phyloP scores from a whole-genome alignment of 306 rosid species.

The Vachellia pachyceras region DNA sequence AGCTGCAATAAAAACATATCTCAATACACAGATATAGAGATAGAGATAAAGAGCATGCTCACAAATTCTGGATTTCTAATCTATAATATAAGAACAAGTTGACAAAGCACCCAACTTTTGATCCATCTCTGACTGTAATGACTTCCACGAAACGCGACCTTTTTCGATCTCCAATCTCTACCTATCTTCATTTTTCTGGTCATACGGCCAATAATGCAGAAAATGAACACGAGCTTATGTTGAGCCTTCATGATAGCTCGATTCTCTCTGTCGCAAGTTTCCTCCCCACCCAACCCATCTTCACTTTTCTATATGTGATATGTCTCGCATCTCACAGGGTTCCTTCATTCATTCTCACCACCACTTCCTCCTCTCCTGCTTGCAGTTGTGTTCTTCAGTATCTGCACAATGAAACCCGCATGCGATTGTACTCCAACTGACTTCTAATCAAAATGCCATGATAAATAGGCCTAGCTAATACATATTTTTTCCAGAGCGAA shows the following conservation, averaged over 20 bases:
- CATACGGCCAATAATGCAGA: conserved; percentile 7
- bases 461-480: no score
- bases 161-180: background rate
- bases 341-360: conserved; percentile 47
- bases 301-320: background rate
- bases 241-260: conserved; percentile 27
- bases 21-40: background rate
- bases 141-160: conserved; percentile 2
- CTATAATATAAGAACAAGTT: background rate
- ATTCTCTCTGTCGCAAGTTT: conserved; percentile 27
- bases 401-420: conserved; percentile 52
- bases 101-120: background rate
- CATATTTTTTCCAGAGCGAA: no score
- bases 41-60: background rate
- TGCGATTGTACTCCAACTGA: background rate
- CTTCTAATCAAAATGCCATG: no score
- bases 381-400: conserved; percentile 96
- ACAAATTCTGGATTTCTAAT: background rate
- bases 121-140: background rate
- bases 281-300: background rate
- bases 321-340: background rate
- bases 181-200: background rate
- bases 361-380: conserved; percentile 73
- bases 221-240: background rate
- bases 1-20: background rate